Evolutionary conservation across 2,329 filamentous ascomycete genomes (phyloP), one percentile per base, ranked within the genome.

Genomic region (Knoxdaviesia capensis): DNA sequence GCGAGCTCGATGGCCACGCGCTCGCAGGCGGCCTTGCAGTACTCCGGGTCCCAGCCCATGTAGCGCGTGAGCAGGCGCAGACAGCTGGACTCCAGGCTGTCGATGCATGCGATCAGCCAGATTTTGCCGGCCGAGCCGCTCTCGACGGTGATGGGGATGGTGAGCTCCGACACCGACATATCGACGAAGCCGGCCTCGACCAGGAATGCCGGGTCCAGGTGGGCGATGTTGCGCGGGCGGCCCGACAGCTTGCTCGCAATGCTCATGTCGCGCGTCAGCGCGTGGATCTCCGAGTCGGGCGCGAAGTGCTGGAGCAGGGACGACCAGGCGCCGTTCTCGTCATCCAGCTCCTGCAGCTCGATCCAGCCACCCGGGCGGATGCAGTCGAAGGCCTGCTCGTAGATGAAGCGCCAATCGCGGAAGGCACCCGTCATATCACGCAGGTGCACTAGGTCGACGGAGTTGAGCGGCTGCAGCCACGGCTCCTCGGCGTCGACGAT

Each of bases 401-500:
- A 74, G 30, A 75, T 62, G 45, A 62, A 63, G 33, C 55, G 50
- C 71, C 71, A 76, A 52, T 74, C 65, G 0, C 56, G 54, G 51
- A 76, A 74, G 7, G 70, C 63, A 7, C 69, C 71, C 11, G 66
- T 58, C 61, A 76, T 63, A 46, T 66, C 60, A 5, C 71, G 65
- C 43, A 74, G 56, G 49, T 76, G 71, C 31, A 76, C 61, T 8
- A 76, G 54, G 50, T 76, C 71, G 47, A 71, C 68, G 8, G 61
- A 54, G 49, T 73, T 56, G 4, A 61, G 53, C 4, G 63, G 61
- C 9, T 68, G 63, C 44, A 71, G 66, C 71, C 71, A 75, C 36
- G 73, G 69, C 29, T 61, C 53, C 52, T 74, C 69, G 38, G 69
- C 71, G 48, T 74, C 68, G 48, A 74, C 69, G 5, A 74, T 62